Conservation (phyloP, 2,329 filamentous ascomycete species). For the Endocalyx cinctus region DNA sequence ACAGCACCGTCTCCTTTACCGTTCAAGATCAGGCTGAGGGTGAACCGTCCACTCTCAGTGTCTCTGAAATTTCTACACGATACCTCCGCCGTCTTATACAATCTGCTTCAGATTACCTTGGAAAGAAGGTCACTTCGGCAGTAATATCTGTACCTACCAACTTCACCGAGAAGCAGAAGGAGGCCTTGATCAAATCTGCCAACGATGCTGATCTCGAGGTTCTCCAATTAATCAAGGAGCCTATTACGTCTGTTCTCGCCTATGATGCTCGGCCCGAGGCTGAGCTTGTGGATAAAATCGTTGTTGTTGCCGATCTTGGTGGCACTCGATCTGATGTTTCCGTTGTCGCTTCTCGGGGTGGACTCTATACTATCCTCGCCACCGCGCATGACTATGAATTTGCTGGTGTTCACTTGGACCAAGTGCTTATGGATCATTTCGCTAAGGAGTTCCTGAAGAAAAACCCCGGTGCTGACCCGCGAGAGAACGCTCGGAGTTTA, state of each 20-base stretch:
- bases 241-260: slow-evolving; percentile 80
- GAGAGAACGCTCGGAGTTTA: slow-evolving; percentile 72
- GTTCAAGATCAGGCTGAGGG: slow-evolving; percentile 71
- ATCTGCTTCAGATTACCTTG: slow-evolving; percentile 87
- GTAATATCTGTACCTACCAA: slow-evolving; percentile 93
- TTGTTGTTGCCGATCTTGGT: slow-evolving; percentile 89
- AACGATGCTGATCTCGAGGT: slow-evolving; percentile 80
- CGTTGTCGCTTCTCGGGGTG: slow-evolving; percentile 84
- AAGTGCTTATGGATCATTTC: slow-evolving; percentile 91
- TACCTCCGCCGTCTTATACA: slow-evolving; percentile 77
- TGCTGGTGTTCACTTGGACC: slow-evolving; percentile 78
- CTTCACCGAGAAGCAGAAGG: slow-evolving; percentile 82
- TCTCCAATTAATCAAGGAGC: slow-evolving; percentile 89
- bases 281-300: slow-evolving; percentile 74
- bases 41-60: slow-evolving; percentile 63
- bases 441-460: slow-evolving; percentile 99
- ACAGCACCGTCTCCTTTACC: slow-evolving; percentile 71
- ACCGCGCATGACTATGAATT: slow-evolving; percentile 95
- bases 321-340: slow-evolving; percentile 89
- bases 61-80: slow-evolving; percentile 78
- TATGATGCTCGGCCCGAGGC: slow-evolving; percentile 83
- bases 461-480: slow-evolving; percentile 77
- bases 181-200: slow-evolving; percentile 72
- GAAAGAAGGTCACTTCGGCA: slow-evolving; percentile 89
- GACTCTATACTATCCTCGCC: slow-evolving; percentile 93